Evolutionary conservation across 768 basidiomycete species (phyloP).

Genomic region (Pleurotus giganteus): DNA sequence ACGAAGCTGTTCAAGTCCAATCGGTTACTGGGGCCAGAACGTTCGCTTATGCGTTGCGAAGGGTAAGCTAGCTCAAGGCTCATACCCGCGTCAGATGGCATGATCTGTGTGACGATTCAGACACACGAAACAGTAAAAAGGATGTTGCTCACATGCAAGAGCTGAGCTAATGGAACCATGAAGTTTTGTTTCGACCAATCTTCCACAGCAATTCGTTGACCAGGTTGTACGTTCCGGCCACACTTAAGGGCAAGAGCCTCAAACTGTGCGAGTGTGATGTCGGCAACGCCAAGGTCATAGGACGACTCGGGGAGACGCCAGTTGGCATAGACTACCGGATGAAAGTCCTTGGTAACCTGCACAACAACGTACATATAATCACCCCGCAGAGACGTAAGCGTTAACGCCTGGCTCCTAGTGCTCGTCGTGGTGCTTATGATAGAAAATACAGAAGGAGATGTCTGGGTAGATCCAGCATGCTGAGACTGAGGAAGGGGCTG

Average conservation of each 20-base stretch:
- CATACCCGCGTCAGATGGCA: slow-evolving; percentile 65
- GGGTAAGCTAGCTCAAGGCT: slow-evolving; percentile 85
- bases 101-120: slow-evolving; percentile 36
- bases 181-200: slow-evolving; percentile 51
- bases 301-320: slow-evolving; percentile 71
- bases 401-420: slow-evolving; percentile 56
- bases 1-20: slow-evolving; percentile 80
- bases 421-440: slow-evolving; percentile 41
- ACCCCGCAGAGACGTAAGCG: slow-evolving; percentile 88
- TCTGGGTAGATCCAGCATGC: slow-evolving; percentile 55
- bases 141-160: slow-evolving; percentile 61
- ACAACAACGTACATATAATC: slow-evolving; percentile 82
- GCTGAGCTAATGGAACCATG: slow-evolving; percentile 73
- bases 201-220: slow-evolving; percentile 21
- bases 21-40: slow-evolving; percentile 44
- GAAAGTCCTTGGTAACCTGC: slow-evolving; percentile 88
- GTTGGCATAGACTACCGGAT: slow-evolving; percentile 84
- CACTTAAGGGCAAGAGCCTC: slow-evolving; percentile 54
- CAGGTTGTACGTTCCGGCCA: slow-evolving; percentile 40
- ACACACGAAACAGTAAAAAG: slow-evolving; percentile 8
- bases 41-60: slow-evolving; percentile 43
- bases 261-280: slow-evolving; percentile 84
- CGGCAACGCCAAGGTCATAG: slow-evolving; percentile 78
- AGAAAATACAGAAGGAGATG: slow-evolving; percentile 69
- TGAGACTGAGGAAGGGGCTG: slow-evolving; percentile 35